These are phyloP conservation scores for Solanum acaule DNA, from an alignment of 257 asterid genomes.

Conservation along the genomic window DNA sequence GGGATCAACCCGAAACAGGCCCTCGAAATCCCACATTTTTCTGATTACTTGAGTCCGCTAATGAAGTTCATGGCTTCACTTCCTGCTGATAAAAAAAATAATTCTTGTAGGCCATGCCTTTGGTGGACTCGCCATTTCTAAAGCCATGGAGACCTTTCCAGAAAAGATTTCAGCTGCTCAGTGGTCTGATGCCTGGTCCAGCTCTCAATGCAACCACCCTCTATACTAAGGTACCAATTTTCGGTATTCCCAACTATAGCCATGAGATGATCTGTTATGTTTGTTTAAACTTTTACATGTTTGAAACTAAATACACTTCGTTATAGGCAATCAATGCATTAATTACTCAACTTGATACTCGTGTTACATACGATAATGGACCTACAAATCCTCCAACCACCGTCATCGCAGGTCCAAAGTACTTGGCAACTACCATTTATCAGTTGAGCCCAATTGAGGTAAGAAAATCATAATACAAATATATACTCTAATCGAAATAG, in stretches of 20 bases:
- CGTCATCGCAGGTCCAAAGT: neutral
- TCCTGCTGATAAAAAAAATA: conserved; percentile 3
- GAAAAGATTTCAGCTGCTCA: conserved; percentile 12
- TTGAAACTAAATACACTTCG: neutral
- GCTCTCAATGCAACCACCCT: neutral
- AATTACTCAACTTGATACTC: neutral
- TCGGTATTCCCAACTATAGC: neutral
- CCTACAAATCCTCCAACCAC: neutral
- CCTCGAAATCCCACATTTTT: neutral
- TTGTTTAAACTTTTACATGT: neutral
- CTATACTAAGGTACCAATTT: conserved; percentile 4
- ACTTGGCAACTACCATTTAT: neutral
- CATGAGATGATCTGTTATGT: neutral
- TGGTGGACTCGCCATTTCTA: conserved; percentile 25
- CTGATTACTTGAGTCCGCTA: conserved; percentile 19
- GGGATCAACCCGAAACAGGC: conserved; percentile 17
- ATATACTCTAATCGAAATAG: neutral
- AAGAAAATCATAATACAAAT: neutral
- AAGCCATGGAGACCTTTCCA: conserved; percentile 29
- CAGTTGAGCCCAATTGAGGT: neutral
- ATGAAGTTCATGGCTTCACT: conserved; percentile 19
- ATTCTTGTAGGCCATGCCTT: conserved; percentile 25
- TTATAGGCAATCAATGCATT: neutral
- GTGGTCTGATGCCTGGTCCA: conserved; percentile 20
- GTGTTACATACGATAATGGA: conserved; percentile 4